Evolutionary conservation across 2,329 filamentous ascomycete species (phyloP), one percentile per base, ranked within the genome.

Genomic region (Beauveria asiatica): DNA sequence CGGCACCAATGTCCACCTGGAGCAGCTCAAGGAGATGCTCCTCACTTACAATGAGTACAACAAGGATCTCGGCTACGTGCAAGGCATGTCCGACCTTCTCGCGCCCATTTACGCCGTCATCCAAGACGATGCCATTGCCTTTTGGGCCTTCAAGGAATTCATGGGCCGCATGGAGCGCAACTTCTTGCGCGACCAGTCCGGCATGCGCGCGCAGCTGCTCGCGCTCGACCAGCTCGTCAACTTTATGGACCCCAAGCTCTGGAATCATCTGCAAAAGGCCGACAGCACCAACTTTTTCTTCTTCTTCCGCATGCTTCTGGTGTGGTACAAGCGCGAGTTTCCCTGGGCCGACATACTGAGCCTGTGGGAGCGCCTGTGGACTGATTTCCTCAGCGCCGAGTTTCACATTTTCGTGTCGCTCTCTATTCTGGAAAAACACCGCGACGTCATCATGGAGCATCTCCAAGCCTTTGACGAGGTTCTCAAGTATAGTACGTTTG

Each of bases 261-360:
- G 97, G 74, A 80, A 89, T 2, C 94, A 99, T 68, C 83, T 99
- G 0, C 85, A 96, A 72, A 86, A 83, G 17, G 90, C 92, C 21
- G 95, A 99, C 68, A 95, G 89, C 69, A 99, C 94, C 25, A 99
- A 99, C 73, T 99, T 99, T 75, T 99, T 99, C 76, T 99, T 99
- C 79, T 97, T 99, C 79, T 99, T 97, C 83, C 89, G 94, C 62
- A 97, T 97, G 94, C 80, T 99, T 39, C 80, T 99, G 1, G 94
- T 99, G 10, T 99, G 94, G 94, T 99, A 94, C 74, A 99, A 99
- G 78, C 88, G 94, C 52, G 94, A 99, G 74, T 99, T 99, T 68
- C 83, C 85, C 65, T 99, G 93, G 90, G 73, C 82, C 52, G 92
- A 97, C 69, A 85, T 96, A 11, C 77, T 97, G 39, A 83, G 89